Evolutionary conservation across 495 filamentous ascomycete genomes (phyloP).

Genomic region (Aspergillus saccharolyticus): DNA sequence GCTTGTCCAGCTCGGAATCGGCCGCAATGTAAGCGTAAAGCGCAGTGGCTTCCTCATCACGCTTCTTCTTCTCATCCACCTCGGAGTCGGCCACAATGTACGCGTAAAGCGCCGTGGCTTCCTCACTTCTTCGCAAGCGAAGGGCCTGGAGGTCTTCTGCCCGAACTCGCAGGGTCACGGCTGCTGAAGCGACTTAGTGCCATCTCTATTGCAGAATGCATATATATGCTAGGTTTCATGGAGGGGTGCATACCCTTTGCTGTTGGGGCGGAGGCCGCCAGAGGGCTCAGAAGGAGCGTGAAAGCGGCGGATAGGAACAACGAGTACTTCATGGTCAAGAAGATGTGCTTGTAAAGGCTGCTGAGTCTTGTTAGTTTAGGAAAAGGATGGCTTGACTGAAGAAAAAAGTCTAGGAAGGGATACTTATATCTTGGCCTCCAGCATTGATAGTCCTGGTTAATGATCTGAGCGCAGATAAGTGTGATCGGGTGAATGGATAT

Average conservation of each 20-base stretch:
- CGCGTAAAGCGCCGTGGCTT: not conserved
- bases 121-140: not conserved
- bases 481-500: not conserved
- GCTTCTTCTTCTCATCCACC: too few species aligned
- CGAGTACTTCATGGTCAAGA: not conserved
- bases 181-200: not conserved
- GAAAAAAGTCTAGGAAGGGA: not conserved
- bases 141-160: not conserved
- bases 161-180: not conserved
- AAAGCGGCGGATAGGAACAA: not conserved
- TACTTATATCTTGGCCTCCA: not conserved
- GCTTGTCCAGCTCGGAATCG: not conserved
- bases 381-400: not conserved
- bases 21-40: not conserved
- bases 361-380: not conserved
- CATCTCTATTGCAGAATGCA: not conserved
- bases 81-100: not conserved
- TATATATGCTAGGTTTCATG: too few species aligned
- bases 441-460: not conserved
- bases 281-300: not conserved
- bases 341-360: not conserved
- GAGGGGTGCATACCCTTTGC: not conserved
- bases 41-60: not conserved
- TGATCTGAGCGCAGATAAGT: too few species aligned
- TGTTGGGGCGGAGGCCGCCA: not conserved